These are phyloP conservation scores for Lagenidium sp. DNA, from an alignment of 352 stramenopile species.

Conservation along the genomic window DNA sequence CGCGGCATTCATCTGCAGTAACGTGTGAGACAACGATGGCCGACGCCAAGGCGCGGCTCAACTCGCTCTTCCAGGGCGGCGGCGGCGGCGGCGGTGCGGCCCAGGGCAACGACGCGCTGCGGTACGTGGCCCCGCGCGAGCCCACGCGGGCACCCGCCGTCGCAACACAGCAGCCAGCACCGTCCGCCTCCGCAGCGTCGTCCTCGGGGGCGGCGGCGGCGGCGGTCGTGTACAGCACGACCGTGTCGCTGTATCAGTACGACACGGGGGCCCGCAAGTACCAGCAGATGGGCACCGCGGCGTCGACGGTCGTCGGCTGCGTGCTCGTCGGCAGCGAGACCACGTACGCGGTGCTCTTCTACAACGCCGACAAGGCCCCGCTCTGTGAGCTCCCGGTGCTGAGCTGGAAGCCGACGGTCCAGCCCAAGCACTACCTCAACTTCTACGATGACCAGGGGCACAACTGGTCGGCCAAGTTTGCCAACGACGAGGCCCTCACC, in stretches of 20 bases:
- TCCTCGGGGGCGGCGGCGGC: slow-evolving; percentile 11
- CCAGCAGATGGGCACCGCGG: slow-evolving; percentile 32
- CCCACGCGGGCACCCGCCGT: slow-evolving; percentile 24
- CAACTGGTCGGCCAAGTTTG: slow-evolving; percentile 77
- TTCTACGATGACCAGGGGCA: slow-evolving; percentile 64
- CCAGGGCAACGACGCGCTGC: slow-evolving; percentile 53
- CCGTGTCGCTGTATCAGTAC: slow-evolving; percentile 72
- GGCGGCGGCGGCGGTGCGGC: slow-evolving; percentile 12
- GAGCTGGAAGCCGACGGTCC: slow-evolving; percentile 51
- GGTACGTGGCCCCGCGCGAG: slow-evolving; percentile 60
- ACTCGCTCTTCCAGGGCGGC: slow-evolving; percentile 40
- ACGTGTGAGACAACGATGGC: no score
- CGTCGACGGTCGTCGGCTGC: slow-evolving; percentile 44
- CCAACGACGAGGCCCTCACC: slow-evolving; percentile 39
- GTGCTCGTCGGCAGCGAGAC: slow-evolving; percentile 59
- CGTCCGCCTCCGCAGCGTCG: no score
- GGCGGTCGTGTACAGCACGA: slow-evolving; percentile 50
- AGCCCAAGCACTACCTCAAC: slow-evolving; percentile 76
- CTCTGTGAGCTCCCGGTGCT: slow-evolving; percentile 46
- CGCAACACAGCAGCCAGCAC: slow-evolving; percentile 10
- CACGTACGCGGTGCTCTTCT: slow-evolving; percentile 67
- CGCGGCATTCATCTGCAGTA: no score
- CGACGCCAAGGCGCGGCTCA: slow-evolving; percentile 42
- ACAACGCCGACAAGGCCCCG: slow-evolving; percentile 61
- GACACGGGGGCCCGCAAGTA: slow-evolving; percentile 46